Evolutionary conservation across 768 basidiomycete genomes (phyloP), one percentile per base, ranked within the genome.

Genomic region (Phaeolepiota aurea): DNA sequence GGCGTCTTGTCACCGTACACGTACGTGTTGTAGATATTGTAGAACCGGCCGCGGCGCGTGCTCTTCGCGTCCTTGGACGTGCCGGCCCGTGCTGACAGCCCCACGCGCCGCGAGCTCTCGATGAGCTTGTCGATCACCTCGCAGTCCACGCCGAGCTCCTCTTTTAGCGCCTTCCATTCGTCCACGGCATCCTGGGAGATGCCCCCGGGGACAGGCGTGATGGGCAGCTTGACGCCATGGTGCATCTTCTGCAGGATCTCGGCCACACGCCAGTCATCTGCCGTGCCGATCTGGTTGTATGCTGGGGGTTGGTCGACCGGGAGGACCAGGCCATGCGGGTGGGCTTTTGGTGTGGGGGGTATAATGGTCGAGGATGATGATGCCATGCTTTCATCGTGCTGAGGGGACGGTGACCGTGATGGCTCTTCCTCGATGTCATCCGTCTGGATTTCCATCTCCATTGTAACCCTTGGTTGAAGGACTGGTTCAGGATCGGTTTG

Each of bases 11-110:
- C 63, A 12, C 65, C 68, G 47, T 72, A 75, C 22, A 76, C 65
- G 40, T 75, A 75, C 5, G 85, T 88, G 58, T 89, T 89, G 59
- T 89, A 87, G 54, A 89, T 85, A 59, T 87, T 89, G 64, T 85
- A 89, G 56, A 89, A 87, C 37, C 79, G 69, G 37, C 68, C 69
- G 35, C 66, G 62, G 10, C 69, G 52, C 28, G 54, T 50, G 18
- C 41, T 41, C 28, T 53, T 52, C 38, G 44, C 43, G 20, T 38
- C 47, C 36, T 47, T n/a, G 28, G 9, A 44, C 40, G 30, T 48
- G 5, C 48, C 40, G 3, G 51, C 15, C 5, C 48, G 32, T 5
- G 45, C 34, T 2, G 48, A 20, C 16, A 43, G 45, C 42, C 41
- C 45, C 3, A 47, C 43, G 40, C 50, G 55, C 23, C 53, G 48